Evolutionary conservation across 148 eudicot species (phyloP).

Genomic region (Persicaria maculosa): DNA sequence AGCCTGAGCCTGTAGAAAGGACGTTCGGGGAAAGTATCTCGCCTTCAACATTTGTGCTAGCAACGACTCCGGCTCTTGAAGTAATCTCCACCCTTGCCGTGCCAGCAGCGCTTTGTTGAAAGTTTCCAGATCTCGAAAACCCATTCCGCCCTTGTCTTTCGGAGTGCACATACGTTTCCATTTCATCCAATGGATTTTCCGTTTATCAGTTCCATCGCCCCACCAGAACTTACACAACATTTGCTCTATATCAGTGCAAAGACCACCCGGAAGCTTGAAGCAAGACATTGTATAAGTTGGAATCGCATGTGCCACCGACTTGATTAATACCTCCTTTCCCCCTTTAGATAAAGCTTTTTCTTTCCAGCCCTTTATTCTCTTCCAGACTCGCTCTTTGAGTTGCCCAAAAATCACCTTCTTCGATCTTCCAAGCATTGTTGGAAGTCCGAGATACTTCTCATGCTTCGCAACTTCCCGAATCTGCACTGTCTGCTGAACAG

Average conservation of each 20-base stretch:
- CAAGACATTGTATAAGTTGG: background rate
- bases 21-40: background rate
- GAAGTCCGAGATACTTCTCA: too few relatives aligned
- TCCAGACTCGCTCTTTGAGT: background rate
- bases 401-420: background rate
- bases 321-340: background rate
- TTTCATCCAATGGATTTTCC: background rate
- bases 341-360: background rate
- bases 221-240: background rate
- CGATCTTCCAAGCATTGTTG: background rate
- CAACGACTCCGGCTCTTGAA: background rate
- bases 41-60: background rate
- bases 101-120: background rate
- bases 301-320: background rate
- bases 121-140: background rate
- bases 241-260: background rate
- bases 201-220: background rate
- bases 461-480: too few relatives aligned
- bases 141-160: background rate
- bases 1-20: background rate
- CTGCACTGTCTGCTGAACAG: too few relatives aligned
- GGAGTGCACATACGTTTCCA: background rate
- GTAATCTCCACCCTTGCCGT: background rate
- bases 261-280: background rate
- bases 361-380: background rate